phyloP scores from a whole-genome alignment of 331 rosid genomes.

The Erythrophleum ivorense region DNA sequence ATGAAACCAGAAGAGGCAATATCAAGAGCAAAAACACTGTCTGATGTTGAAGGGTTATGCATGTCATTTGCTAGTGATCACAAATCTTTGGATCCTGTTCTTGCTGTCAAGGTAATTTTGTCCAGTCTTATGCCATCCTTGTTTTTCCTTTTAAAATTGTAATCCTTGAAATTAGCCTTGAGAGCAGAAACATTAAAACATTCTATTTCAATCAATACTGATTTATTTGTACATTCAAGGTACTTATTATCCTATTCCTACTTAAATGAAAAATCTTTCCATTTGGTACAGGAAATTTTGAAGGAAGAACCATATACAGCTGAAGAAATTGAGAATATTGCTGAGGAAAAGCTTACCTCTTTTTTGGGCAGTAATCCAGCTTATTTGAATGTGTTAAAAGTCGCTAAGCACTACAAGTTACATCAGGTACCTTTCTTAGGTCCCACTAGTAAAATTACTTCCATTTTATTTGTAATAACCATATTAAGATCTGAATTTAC shows the following conservation, averaged over 20 bases:
- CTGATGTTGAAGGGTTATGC: slow-evolving; percentile 76
- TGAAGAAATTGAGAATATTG: slow-evolving; percentile 61
- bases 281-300: slow-evolving; percentile 52
- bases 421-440: slow-evolving; percentile 50
- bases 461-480: not conserved
- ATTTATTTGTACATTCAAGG: not conserved
- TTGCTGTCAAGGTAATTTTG: slow-evolving; percentile 64
- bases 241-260: not conserved
- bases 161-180: not conserved
- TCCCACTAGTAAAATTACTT: not conserved
- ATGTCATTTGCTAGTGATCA: slow-evolving; percentile 52
- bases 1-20: slow-evolving; percentile 67
- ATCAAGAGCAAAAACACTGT: slow-evolving; percentile 58
- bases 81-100: slow-evolving; percentile 61
- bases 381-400: slow-evolving; percentile 59
- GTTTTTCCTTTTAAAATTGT: not conserved
- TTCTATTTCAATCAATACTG: too few species aligned
- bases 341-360: slow-evolving; percentile 51
- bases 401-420: slow-evolving; percentile 68
- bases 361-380: slow-evolving; percentile 51
- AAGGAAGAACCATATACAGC: slow-evolving; percentile 75
- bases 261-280: not conserved
- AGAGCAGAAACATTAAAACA: not conserved
- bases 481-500: not conserved
- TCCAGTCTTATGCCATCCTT: not conserved